These are phyloP conservation scores for Penicillium capsulatum DNA, from an alignment of 2,329 filamentous ascomycete genomes.

Conservation along the genomic window DNA sequence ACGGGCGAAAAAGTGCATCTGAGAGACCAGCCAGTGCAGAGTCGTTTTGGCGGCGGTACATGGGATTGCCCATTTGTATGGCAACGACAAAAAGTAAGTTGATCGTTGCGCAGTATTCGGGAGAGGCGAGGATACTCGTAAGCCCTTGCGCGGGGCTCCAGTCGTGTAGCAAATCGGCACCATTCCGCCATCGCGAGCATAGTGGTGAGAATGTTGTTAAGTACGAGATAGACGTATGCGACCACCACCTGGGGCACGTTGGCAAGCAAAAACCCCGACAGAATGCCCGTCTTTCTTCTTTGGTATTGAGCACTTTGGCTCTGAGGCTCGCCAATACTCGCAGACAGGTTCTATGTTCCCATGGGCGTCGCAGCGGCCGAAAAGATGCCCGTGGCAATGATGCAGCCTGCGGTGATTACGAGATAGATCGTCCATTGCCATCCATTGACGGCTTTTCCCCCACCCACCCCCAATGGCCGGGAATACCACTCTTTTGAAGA, in stretches of 20 bases:
- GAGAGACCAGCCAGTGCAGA: background rate
- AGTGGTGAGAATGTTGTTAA: background rate
- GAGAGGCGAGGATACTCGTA: background rate
- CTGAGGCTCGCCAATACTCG: background rate
- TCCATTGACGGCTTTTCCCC: too few species aligned
- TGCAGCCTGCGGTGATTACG: background rate
- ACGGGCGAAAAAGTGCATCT: too few species aligned
- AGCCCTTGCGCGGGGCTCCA: background rate
- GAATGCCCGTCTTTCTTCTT: background rate
- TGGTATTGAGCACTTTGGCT: background rate
- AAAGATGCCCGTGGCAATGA: background rate
- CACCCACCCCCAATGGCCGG: too few species aligned
- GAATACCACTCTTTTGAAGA: too few species aligned
- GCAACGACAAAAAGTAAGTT: background rate
- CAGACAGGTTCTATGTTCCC: background rate
- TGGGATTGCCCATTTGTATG: background rate
- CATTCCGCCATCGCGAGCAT: background rate
- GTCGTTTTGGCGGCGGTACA: background rate
- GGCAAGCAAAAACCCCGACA: background rate
- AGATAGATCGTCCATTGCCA: background rate
- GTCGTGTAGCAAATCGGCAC: background rate
- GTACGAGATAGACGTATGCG: background rate
- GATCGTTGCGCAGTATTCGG: too few species aligned
- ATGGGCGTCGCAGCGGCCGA: background rate
- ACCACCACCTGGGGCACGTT: background rate